Conservation (phyloP, 2,329 filamentous ascomycete species). For the Paraphoma sp. region DNA sequence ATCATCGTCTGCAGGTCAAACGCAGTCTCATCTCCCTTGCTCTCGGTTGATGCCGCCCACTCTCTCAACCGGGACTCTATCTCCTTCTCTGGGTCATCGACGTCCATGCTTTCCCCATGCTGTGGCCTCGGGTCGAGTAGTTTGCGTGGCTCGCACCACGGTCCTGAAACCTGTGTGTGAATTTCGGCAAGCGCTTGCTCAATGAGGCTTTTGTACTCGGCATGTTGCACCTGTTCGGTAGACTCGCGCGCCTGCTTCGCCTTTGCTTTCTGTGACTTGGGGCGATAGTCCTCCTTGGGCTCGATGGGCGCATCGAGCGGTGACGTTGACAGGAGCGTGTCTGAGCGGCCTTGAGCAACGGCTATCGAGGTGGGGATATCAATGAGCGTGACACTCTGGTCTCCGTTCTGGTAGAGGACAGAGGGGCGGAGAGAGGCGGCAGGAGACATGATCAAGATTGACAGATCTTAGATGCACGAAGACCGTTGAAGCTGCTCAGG, state of each 20-base stretch:
- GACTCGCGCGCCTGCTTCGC: slow-evolving; percentile 42
- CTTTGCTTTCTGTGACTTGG: slow-evolving; percentile 57
- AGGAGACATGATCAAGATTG: neutral
- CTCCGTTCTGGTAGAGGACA: slow-evolving; percentile 62
- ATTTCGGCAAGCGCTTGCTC: slow-evolving; percentile 48
- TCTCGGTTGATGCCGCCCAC: slow-evolving; percentile 32
- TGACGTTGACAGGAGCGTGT: slow-evolving; percentile 55
- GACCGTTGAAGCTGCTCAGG: no score
- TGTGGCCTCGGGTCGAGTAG: slow-evolving; percentile 26
- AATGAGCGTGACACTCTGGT: slow-evolving; percentile 62
- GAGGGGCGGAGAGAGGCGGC: slow-evolving; percentile 3
- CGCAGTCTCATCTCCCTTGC: slow-evolving; percentile 28
- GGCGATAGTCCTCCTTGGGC: slow-evolving; percentile 58
- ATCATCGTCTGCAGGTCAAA: slow-evolving; percentile 46
- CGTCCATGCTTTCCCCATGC: slow-evolving; percentile 19
- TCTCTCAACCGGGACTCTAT: slow-evolving; percentile 36
- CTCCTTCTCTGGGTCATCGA: slow-evolving; percentile 34
- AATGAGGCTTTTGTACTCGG: slow-evolving; percentile 47
- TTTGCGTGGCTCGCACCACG: slow-evolving; percentile 36
- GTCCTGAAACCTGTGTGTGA: slow-evolving; percentile 24
- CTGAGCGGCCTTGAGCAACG: slow-evolving; percentile 63
- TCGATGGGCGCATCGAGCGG: slow-evolving; percentile 57
- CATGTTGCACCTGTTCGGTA: slow-evolving; percentile 41
- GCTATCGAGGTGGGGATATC: slow-evolving; percentile 76
- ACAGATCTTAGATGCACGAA: no score